These are phyloP conservation scores for Aegilops bicornis DNA, from an alignment of 176 grass and related monocot genomes.

Conservation along the genomic window DNA sequence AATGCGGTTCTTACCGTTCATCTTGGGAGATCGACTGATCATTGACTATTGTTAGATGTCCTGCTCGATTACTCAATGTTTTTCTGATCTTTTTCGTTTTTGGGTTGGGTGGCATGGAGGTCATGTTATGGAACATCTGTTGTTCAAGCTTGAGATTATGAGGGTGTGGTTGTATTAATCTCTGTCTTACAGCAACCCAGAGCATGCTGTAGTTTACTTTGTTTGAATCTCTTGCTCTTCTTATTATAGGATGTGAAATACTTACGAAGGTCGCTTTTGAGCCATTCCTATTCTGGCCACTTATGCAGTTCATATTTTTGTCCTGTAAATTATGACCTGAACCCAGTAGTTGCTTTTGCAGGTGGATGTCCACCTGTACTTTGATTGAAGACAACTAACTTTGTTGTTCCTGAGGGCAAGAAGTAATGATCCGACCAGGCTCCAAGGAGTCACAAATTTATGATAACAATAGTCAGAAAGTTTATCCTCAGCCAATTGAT, in stretches of 20 bases:
- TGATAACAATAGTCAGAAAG: constrained; percentile 88
- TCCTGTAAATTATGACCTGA: constrained; percentile 26
- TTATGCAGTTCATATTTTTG: not conserved
- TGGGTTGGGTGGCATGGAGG: not conserved
- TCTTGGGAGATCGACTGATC: not conserved
- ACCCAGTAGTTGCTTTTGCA: constrained; percentile 23
- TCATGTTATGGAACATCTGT: not conserved
- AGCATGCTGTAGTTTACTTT: not conserved
- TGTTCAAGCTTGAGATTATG: not conserved
- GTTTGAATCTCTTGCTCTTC: not conserved
- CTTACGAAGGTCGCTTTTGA: not conserved
- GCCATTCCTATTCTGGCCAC: not conserved
- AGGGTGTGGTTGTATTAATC: not conserved
- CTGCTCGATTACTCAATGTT: not conserved
- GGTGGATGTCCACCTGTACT: constrained; percentile 26
- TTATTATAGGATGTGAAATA: constrained; percentile 1
- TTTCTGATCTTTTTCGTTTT: not conserved
- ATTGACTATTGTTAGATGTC: not conserved
- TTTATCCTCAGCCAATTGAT: constrained; percentile 92
- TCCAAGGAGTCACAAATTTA: constrained; percentile 67
- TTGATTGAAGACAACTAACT: constrained; percentile 24
- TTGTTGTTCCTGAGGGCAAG: constrained; percentile 34
- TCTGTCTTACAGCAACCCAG: not conserved
- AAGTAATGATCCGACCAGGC: constrained; percentile 58
- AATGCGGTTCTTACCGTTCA: not conserved